A percentile compares a stretch with the other conserved stretches of the same genome.
phyloP scores from a whole-genome alignment of 164 flowering plant genomes.

The Vitis labrusca region DNA sequence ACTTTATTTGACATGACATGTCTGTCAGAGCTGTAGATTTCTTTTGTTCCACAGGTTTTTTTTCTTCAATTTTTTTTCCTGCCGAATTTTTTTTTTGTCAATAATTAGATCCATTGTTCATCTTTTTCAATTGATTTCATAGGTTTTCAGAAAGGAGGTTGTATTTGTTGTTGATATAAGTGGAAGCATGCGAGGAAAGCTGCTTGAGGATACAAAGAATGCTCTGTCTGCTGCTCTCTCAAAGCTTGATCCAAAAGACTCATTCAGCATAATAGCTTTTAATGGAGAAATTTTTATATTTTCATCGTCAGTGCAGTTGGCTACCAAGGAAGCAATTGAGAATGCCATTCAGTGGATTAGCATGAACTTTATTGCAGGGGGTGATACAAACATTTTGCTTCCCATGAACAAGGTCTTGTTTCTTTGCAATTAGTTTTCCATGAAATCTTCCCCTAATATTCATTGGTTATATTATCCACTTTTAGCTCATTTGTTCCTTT shows the following conservation, averaged over 20 bases:
- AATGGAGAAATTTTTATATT: constrained; percentile 55
- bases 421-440: not conserved
- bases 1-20: not conserved
- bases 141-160: constrained; percentile 81
- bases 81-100: not conserved
- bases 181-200: constrained; percentile 83
- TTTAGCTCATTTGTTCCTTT: not conserved
- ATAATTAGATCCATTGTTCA: not conserved
- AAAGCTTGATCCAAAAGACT: constrained; percentile 61
- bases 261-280: constrained; percentile 80
- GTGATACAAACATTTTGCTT: constrained; percentile 66
- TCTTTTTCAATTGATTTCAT: constrained; percentile 13
- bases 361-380: constrained; percentile 58
- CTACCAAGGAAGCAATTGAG: constrained; percentile 61
- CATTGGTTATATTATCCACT: not conserved
- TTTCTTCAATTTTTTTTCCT: not conserved
- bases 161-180: constrained; percentile 85
- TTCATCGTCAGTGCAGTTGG: constrained; percentile 70
- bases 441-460: not conserved
- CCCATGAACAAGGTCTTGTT: constrained; percentile 70
- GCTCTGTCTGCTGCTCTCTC: constrained; percentile 55
- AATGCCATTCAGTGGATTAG: constrained; percentile 70
- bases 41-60: not conserved
- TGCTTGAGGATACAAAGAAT: constrained; percentile 61
- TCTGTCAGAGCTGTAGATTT: constrained; percentile 3